Percentiles rank a stretch among this genome's conserved stretches.
Conservation (phyloP, 805 yeast species). For the Saturnispora gosingensis region DNA sequence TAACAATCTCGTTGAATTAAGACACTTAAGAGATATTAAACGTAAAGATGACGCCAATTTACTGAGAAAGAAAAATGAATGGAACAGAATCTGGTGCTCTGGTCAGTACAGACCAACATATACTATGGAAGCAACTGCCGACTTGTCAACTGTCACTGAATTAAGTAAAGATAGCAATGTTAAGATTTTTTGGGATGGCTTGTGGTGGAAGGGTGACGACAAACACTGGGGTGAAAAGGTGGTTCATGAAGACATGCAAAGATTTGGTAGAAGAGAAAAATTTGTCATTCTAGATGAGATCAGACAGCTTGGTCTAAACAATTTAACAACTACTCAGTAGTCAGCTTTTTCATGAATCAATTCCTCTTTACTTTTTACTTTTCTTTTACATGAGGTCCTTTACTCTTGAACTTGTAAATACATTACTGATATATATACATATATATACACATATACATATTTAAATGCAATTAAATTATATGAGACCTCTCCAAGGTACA, state of each 20-base stretch:
- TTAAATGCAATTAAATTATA: neutral
- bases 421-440: neutral
- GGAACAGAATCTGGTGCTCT: constrained; percentile 77
- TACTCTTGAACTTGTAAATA: neutral
- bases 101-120: constrained; percentile 87
- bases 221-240: constrained; percentile 62
- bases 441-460: neutral
- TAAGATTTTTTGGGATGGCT: constrained; percentile 70
- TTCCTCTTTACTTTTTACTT: neutral
- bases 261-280: constrained; percentile 57
- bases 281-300: constrained; percentile 56
- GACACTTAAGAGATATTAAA: constrained; percentile 62
- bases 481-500: neutral
- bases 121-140: constrained; percentile 87
- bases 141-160: constrained; percentile 58
- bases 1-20: constrained; percentile 62
- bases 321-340: constrained; percentile 9
- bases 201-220: constrained; percentile 81
- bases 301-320: constrained; percentile 27
- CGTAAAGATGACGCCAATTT: constrained; percentile 49
- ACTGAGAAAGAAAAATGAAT: constrained; percentile 62
- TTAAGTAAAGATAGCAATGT: constrained; percentile 33
- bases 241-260: constrained; percentile 48
- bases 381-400: neutral
- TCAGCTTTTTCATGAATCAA: neutral